Percentiles rank a stretch among this genome's conserved stretches.
Conservation (phyloP, 139 green algal species). For the Chlorella vulgaris region DNA sequence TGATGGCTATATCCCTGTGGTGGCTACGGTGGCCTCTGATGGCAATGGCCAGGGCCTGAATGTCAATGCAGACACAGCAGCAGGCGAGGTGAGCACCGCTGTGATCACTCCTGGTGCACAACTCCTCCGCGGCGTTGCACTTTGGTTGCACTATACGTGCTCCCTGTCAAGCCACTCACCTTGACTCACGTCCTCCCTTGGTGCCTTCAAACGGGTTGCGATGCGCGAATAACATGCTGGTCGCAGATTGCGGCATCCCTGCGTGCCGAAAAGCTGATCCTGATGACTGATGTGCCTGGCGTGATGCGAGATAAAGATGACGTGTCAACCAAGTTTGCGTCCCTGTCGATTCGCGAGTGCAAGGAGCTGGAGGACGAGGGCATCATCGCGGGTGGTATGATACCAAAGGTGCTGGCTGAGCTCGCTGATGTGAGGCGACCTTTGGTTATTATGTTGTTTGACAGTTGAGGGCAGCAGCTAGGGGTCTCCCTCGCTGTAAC, state of each 20-base stretch:
- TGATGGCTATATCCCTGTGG: constrained; percentile 90
- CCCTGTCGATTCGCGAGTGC: constrained; percentile 75
- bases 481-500: too few relatives aligned
- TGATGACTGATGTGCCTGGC: constrained; percentile 98
- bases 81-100: constrained; percentile 82
- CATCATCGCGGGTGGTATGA: constrained; percentile 90
- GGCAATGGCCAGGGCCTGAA: constrained; percentile 91
- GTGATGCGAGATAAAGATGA: constrained; percentile 93
- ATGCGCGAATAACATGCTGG: too few relatives aligned
- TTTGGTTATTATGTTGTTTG: too few relatives aligned
- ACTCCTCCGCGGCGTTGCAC: too few relatives aligned
- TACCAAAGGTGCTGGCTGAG: constrained; percentile 77
- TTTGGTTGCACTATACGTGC: too few relatives aligned
- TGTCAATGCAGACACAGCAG: constrained; percentile 98
- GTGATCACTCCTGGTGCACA: too few relatives aligned
- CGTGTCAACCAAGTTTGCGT: constrained; percentile 71
- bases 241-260: constrained; percentile 88
- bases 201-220: too few relatives aligned
- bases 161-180: too few relatives aligned
- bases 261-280: constrained; percentile 97
- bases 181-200: too few relatives aligned
- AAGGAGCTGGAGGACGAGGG: constrained; percentile 86
- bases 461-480: too few relatives aligned
- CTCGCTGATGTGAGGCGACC: not conserved
- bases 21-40: constrained; percentile 94